phyloP scores from a whole-genome alignment of 192 early-diverging fungal genomes.

The Helicostylum pulchrum region DNA sequence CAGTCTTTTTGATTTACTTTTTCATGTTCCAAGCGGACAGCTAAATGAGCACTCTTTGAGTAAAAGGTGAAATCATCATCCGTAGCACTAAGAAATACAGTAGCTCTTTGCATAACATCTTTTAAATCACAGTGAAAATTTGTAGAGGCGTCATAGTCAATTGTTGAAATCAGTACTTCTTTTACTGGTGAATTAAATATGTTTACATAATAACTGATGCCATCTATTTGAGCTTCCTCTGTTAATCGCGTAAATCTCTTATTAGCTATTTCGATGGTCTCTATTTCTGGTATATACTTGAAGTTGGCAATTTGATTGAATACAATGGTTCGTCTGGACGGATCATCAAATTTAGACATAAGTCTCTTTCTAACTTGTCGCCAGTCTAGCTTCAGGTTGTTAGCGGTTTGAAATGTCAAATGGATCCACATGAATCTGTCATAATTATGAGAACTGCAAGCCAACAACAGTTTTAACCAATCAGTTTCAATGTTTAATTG shows the following conservation, averaged over 20 bases:
- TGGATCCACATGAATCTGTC: slow-evolving; percentile 3
- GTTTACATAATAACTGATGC: not conserved
- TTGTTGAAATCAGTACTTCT: not conserved
- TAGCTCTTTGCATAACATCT: not conserved
- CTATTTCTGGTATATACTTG: no score
- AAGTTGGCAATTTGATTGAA: no score
- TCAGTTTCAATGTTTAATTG: not conserved
- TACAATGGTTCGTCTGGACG: not conserved
- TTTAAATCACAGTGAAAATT: not conserved
- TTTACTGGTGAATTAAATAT: no score
- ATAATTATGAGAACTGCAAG: not conserved
- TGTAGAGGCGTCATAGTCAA: not conserved
- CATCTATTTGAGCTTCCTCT: not conserved
- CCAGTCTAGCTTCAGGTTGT: not conserved
- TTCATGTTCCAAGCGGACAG: not conserved
- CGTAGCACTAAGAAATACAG: not conserved
- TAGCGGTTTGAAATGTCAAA: not conserved
- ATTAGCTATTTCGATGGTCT: no score
- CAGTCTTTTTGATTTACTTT: not conserved
- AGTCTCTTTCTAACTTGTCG: not conserved
- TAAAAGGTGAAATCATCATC: slow-evolving; percentile 1
- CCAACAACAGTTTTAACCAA: not conserved
- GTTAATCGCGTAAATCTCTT: no score
- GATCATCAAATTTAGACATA: not conserved
- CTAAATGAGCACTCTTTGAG: not conserved